Evolutionary conservation across 345 rosid species (phyloP).

Genomic region (Brassica cretica): DNA sequence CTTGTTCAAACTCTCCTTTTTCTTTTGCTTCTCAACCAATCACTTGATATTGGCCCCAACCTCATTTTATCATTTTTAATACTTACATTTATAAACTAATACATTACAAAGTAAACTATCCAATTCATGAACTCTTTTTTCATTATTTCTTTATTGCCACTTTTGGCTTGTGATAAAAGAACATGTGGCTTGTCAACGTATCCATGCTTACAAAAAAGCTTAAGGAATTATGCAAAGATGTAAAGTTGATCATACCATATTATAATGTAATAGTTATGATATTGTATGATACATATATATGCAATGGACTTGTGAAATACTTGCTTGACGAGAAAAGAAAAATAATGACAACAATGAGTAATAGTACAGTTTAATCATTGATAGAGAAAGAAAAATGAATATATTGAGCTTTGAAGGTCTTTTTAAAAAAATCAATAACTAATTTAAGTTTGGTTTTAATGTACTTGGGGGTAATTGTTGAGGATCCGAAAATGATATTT

Average conservation of each 20-base stretch:
- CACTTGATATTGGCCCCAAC: conserved; percentile 19
- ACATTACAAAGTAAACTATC: neutral
- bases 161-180: conserved; percentile 28
- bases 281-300: conserved; percentile 6
- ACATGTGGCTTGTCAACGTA: conserved; percentile 40
- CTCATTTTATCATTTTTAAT: neutral
- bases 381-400: neutral
- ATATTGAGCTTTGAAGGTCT: neutral
- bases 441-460: neutral
- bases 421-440: neutral
- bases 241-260: conserved; percentile 16
- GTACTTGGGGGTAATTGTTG: neutral
- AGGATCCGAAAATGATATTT: neutral
- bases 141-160: conserved; percentile 8
- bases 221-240: conserved; percentile 15
- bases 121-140: neutral
- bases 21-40: conserved; percentile 27
- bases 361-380: conserved; percentile 38
- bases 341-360: conserved; percentile 37
- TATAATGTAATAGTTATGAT: conserved; percentile 3
- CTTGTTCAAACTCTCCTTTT: conserved; percentile 35
- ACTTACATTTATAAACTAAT: neutral
- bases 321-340: conserved; percentile 15
- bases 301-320: conserved; percentile 23
- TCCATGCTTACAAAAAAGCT: conserved; percentile 13